Evolutionary conservation across 2,329 filamentous ascomycete species (phyloP).

Genomic region (Cladosporium sp.): DNA sequence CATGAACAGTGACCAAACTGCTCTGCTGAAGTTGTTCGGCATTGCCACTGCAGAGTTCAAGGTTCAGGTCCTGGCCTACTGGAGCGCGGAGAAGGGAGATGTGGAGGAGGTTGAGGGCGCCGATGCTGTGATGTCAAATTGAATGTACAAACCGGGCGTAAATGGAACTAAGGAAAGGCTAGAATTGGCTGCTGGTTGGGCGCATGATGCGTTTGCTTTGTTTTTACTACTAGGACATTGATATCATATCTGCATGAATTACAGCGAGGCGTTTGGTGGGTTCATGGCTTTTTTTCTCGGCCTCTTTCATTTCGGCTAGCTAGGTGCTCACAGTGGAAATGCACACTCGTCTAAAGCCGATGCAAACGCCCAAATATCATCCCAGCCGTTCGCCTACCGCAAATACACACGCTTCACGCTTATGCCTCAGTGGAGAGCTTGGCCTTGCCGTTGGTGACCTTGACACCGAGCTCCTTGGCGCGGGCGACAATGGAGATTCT

Average conservation of each 20-base stretch:
- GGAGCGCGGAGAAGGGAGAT: slow-evolving; percentile 32
- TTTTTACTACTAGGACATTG: slow-evolving; percentile 10
- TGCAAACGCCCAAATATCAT: slow-evolving; percentile 10
- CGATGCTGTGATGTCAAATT: slow-evolving; percentile 11
- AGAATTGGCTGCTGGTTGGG: slow-evolving; percentile 9
- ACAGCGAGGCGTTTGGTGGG: slow-evolving; percentile 30
- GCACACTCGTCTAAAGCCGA: slow-evolving; percentile 11
- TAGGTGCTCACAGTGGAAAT: slow-evolving; percentile 11
- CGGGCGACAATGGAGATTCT: slow-evolving; percentile 95
- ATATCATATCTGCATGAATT: slow-evolving; percentile 14
- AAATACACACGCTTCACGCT: slow-evolving; percentile 26
- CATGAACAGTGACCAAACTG: slow-evolving; percentile 86
- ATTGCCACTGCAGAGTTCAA: slow-evolving; percentile 87
- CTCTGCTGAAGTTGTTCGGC: slow-evolving; percentile 88
- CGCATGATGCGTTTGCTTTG: slow-evolving; percentile 6
- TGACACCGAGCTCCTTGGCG: slow-evolving; percentile 97
- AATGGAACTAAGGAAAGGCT: slow-evolving; percentile 10
- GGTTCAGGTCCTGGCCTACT: slow-evolving; percentile 66
- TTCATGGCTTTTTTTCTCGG: slow-evolving; percentile 13
- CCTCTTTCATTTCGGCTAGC: slow-evolving; percentile 13
- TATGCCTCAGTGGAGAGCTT: slow-evolving; percentile 93
- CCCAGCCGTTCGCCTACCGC: slow-evolving; percentile 10
- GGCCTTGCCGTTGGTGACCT: slow-evolving; percentile 99
- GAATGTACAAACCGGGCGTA: not conserved
- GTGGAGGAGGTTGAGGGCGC: slow-evolving; percentile 29